Percentiles rank a stretch among this genome's conserved stretches.
Evolutionary conservation across 2,329 filamentous ascomycete genomes (phyloP).

Genomic region (Sporothrix pseudoabietina): DNA sequence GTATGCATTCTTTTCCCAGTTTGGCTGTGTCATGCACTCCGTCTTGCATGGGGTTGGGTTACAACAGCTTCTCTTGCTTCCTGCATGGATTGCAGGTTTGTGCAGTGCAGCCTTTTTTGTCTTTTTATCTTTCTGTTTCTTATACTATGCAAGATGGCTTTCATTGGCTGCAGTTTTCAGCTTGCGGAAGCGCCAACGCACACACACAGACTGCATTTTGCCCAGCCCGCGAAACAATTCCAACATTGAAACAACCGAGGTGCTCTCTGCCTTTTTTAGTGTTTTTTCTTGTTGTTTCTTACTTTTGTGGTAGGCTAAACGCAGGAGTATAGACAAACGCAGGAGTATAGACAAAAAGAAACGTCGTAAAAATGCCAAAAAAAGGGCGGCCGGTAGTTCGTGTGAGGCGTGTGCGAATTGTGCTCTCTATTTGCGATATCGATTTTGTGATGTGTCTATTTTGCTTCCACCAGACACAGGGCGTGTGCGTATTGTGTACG

Average conservation of each 20-base stretch:
- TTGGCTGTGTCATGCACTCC: neutral
- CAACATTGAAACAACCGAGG: neutral
- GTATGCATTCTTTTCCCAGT: neutral
- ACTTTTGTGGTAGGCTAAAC: neutral
- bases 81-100: neutral
- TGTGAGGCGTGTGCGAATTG: neutral
- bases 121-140: neutral
- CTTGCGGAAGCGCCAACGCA: constrained; percentile 7
- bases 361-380: neutral
- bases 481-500: constrained; percentile 9
- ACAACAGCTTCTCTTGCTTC: neutral
- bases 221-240: neutral
- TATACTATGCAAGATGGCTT: neutral
- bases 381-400: neutral
- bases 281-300: neutral
- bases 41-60: neutral
- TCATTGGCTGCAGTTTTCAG: constrained; percentile 16
- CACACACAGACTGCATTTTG: neutral
- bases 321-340: neutral
- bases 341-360: neutral
- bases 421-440: neutral
- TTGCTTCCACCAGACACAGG: neutral
- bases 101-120: neutral
- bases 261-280: neutral
- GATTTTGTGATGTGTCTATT: neutral